Conservation (phyloP, 495 filamentous ascomycete genomes). For the Penicillium bovifimosum region DNA sequence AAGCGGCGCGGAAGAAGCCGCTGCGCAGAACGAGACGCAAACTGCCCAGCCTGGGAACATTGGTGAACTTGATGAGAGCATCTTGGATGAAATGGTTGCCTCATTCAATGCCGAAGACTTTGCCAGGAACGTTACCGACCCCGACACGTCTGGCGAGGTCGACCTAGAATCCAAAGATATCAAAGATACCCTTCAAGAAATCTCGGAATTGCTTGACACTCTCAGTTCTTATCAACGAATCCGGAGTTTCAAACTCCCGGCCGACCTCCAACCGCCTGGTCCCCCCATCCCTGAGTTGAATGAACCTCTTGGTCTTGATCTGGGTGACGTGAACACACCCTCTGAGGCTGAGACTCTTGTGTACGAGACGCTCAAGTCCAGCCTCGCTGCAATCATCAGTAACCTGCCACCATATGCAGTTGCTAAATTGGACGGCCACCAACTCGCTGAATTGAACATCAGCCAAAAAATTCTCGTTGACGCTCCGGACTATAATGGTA, state of each 20-base stretch:
- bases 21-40: slow-evolving; percentile 16
- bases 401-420: slow-evolving; percentile 80
- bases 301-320: slow-evolving; percentile 25
- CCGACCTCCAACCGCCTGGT: slow-evolving; percentile 13
- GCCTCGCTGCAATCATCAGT: slow-evolving; percentile 65
- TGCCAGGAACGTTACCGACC: slow-evolving; percentile 26
- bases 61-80: slow-evolving; percentile 42
- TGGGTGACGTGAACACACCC: slow-evolving; percentile 44
- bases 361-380: slow-evolving; percentile 70
- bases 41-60: slow-evolving; percentile 44
- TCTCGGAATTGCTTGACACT: slow-evolving; percentile 80
- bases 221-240: slow-evolving; percentile 82
- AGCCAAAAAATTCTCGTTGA: slow-evolving; percentile 74
- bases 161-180: slow-evolving; percentile 50
- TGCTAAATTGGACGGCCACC: slow-evolving; percentile 78
- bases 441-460: slow-evolving; percentile 72
- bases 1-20: slow-evolving; percentile 37
- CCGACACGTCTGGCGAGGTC: slow-evolving; percentile 40
- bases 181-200: slow-evolving; percentile 69
- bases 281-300: slow-evolving; percentile 41
- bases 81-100: slow-evolving; percentile 48
- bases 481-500: slow-evolving; percentile 65
- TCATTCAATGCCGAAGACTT: slow-evolving; percentile 40
- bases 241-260: slow-evolving; percentile 56
- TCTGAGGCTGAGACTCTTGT: slow-evolving; percentile 61